These are phyloP conservation scores for Uncinocarpus reesii DNA, from an alignment of 2,329 filamentous ascomycete genomes.

Conservation along the genomic window DNA sequence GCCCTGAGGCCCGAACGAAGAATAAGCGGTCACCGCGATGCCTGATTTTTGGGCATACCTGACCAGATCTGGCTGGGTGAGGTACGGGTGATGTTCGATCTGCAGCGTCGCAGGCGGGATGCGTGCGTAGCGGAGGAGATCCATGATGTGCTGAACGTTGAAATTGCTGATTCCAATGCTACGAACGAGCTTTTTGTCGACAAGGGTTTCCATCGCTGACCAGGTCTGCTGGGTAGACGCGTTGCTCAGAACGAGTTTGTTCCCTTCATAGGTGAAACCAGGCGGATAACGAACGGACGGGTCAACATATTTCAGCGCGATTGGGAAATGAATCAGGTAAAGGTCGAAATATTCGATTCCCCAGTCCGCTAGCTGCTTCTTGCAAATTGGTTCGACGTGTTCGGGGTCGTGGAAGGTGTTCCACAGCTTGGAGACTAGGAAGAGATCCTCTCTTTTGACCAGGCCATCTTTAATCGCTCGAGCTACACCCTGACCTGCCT, in stretches of 20 bases:
- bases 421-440: conserved; percentile 90
- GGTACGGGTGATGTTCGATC: conserved; percentile 85
- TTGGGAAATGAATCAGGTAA: conserved; percentile 81
- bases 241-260: conserved; percentile 54
- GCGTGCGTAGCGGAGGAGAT: conserved; percentile 66
- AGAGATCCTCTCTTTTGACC: conserved; percentile 76
- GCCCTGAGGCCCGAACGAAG: conserved; percentile 66
- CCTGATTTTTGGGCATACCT: conserved; percentile 58
- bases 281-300: conserved; percentile 69
- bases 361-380: conserved; percentile 71
- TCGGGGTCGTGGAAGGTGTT: conserved; percentile 80
- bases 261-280: conserved; percentile 60
- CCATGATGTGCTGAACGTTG: conserved; percentile 65
- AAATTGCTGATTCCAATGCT: conserved; percentile 79
- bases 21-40: conserved; percentile 72
- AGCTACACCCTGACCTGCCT: conserved; percentile 64
- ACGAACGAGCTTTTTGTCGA: conserved; percentile 56
- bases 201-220: conserved; percentile 66
- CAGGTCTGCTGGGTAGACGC: conserved; percentile 72
- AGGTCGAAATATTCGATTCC: conserved; percentile 83
- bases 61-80: conserved; percentile 63
- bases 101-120: conserved; percentile 68
- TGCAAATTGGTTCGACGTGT: conserved; percentile 62
- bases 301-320: conserved; percentile 76
- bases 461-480: conserved; percentile 72